Evolutionary conservation across 2,329 filamentous ascomycete genomes (phyloP).

Genomic region (Fulvia fulva): DNA sequence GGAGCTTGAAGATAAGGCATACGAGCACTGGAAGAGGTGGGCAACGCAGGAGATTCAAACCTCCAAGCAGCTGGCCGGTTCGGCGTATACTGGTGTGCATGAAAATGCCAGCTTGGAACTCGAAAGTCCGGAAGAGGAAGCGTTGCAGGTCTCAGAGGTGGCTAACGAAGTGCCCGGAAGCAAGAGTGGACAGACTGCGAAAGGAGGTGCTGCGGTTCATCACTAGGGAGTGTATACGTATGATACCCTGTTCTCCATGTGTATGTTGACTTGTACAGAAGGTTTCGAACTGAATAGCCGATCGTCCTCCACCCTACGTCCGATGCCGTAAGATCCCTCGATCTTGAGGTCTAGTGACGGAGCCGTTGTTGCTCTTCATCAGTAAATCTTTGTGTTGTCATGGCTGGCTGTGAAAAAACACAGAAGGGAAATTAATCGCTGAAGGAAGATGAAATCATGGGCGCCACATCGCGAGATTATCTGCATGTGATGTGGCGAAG

Average conservation of each 20-base stretch:
- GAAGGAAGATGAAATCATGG: no score
- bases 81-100: conserved; percentile 38
- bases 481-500: no score
- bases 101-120: conserved; percentile 28
- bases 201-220: conserved; percentile 37
- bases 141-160: conserved; percentile 34
- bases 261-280: neutral
- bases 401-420: no score
- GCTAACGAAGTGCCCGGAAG: conserved; percentile 30
- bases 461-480: no score
- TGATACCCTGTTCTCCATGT: conserved; percentile 8
- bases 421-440: no score
- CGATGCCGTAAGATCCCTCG: no score
- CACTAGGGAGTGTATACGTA: conserved; percentile 20
- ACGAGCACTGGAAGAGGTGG: conserved; percentile 83
- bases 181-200: conserved; percentile 34
- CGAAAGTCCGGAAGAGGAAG: conserved; percentile 33
- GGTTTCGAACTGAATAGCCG: conserved; percentile 1
- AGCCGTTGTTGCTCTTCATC: no score
- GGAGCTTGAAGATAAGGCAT: conserved; percentile 73
- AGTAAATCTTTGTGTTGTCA: no score
- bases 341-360: no score
- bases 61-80: conserved; percentile 45
- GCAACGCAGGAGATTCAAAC: conserved; percentile 54
- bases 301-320: neutral